Conservation (phyloP, 768 basidiomycete genomes). For the Boletus subcaerulescens region DNA sequence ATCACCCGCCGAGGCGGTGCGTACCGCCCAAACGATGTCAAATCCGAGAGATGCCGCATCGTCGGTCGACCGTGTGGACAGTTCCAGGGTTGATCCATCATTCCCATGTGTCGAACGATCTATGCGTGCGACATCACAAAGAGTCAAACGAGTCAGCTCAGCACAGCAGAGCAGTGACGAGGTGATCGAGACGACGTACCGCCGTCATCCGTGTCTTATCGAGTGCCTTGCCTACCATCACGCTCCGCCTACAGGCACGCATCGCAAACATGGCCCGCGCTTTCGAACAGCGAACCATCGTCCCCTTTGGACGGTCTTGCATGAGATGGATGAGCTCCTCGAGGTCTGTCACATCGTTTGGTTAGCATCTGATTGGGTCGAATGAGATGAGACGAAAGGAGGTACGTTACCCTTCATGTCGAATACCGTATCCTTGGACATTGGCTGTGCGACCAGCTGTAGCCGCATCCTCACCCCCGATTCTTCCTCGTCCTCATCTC, state of each 20-base stretch:
- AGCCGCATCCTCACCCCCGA: slow-evolving; percentile 37
- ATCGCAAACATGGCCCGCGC: slow-evolving; percentile 95
- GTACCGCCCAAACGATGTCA: slow-evolving; percentile 31
- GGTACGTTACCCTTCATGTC: slow-evolving; percentile 69
- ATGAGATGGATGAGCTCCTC: slow-evolving; percentile 90
- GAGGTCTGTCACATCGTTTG: slow-evolving; percentile 54
- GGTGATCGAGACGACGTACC: slow-evolving; percentile 38
- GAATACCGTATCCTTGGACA: slow-evolving; percentile 89
- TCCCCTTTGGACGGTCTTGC: slow-evolving; percentile 69
- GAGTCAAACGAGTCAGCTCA: neutral
- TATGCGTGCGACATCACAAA: slow-evolving; percentile 20
- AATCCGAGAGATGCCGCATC: slow-evolving; percentile 71
- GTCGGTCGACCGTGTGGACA: slow-evolving; percentile 87
- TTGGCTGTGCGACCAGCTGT: slow-evolving; percentile 75
- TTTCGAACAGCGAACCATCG: slow-evolving; percentile 91
- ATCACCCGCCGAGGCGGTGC: slow-evolving; percentile 16
- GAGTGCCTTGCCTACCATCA: slow-evolving; percentile 91
- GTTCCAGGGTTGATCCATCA: slow-evolving; percentile 84
- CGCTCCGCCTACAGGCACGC: slow-evolving; percentile 92
- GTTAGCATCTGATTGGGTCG: neutral
- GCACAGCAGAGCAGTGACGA: neutral
- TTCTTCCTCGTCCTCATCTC: neutral
- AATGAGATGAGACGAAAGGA: neutral
- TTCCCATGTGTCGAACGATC: slow-evolving; percentile 81
- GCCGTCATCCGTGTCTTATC: slow-evolving; percentile 73